A percentile compares a stretch with the other conserved stretches of the same genome.
Conservation (phyloP, 1,139 yeast species). For the Debaryomycetaceae sp. region DNA sequence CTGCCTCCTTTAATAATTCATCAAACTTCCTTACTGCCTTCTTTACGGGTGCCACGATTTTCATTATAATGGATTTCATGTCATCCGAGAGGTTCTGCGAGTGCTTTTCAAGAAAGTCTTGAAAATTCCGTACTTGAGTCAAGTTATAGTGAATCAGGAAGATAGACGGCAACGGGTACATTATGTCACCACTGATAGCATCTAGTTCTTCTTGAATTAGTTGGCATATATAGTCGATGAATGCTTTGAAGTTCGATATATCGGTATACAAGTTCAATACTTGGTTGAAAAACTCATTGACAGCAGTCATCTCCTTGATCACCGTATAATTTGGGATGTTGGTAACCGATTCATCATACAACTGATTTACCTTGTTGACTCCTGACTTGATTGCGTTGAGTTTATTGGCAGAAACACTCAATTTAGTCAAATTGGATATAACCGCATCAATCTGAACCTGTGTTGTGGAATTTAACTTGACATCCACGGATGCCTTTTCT, state of each 20-base stretch:
- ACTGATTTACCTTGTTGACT: slow-evolving; percentile 56
- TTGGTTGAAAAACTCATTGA: slow-evolving; percentile 70
- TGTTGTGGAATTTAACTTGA: slow-evolving; percentile 63
- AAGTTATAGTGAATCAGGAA: slow-evolving; percentile 67
- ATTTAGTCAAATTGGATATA: slow-evolving; percentile 34
- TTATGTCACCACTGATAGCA: slow-evolving; percentile 45
- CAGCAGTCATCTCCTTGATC: slow-evolving; percentile 58
- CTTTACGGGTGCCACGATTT: slow-evolving; percentile 54
- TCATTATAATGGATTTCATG: slow-evolving; percentile 61
- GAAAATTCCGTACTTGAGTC: slow-evolving; percentile 71
- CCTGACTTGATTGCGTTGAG: slow-evolving; percentile 51
- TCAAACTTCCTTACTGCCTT: slow-evolving; percentile 60
- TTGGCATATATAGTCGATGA: slow-evolving; percentile 47
- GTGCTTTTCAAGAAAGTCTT: slow-evolving; percentile 64
- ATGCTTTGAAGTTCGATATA: slow-evolving; percentile 54
- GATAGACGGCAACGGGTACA: slow-evolving; percentile 57
- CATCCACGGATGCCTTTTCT: slow-evolving; percentile 72
- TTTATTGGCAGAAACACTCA: slow-evolving; percentile 34
- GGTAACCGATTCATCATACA: slow-evolving; percentile 51
- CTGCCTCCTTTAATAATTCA: slow-evolving; percentile 56
- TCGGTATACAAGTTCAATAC: slow-evolving; percentile 65
- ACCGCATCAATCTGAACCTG: slow-evolving; percentile 58
- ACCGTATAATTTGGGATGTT: slow-evolving; percentile 56
- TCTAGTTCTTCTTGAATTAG: slow-evolving; percentile 56
- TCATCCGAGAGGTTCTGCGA: slow-evolving; percentile 61